A percentile compares a stretch with the other conserved stretches of the same genome.
These are phyloP conservation scores for Debaryomycetaceae sp. DNA, from an alignment of 1,139 yeast species.

Conservation along the genomic window DNA sequence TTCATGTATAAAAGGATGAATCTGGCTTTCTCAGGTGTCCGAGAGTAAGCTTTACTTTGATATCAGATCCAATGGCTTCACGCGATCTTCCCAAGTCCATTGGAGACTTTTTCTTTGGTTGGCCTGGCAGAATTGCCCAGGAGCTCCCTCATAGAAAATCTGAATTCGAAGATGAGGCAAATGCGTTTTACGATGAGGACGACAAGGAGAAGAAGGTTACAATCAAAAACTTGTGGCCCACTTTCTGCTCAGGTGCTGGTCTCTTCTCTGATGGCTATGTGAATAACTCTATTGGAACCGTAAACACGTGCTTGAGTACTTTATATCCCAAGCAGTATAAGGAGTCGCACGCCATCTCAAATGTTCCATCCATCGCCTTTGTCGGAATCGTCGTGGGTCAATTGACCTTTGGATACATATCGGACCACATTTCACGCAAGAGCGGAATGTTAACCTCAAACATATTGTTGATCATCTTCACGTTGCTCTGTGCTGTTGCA, in stretches of 20 bases:
- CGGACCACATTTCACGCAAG: slow-evolving; percentile 77
- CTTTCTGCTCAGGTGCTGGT: slow-evolving; percentile 87
- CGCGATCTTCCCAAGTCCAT: slow-evolving; percentile 50
- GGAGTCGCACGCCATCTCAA: slow-evolving; percentile 63
- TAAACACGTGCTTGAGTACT: slow-evolving; percentile 57
- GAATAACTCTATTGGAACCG: slow-evolving; percentile 77
- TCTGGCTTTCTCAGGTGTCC: too few relatives aligned
- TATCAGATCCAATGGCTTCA: too few relatives aligned
- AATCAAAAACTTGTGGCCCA: slow-evolving; percentile 54
- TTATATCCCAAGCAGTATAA: slow-evolving; percentile 64
- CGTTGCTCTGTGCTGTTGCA: slow-evolving; percentile 75
- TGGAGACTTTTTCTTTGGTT: slow-evolving; percentile 31
- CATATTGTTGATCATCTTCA: slow-evolving; percentile 63
- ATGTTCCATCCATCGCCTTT: slow-evolving; percentile 84
- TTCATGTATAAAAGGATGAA: too few relatives aligned
- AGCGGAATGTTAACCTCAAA: slow-evolving; percentile 78
- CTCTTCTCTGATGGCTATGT: slow-evolving; percentile 88
- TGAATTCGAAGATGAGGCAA: slow-evolving; percentile 17
- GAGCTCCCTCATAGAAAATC: slow-evolving; percentile 33
- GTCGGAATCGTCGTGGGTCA: slow-evolving; percentile 92
- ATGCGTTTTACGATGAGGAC: slow-evolving; percentile 18
- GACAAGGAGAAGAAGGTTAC: slow-evolving; percentile 19
- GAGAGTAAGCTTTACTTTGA: too few relatives aligned
- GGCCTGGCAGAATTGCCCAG: slow-evolving; percentile 30
- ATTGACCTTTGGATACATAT: slow-evolving; percentile 68